A percentile compares a stretch with the other conserved stretches of the same genome.
phyloP scores from a whole-genome alignment of 1,284 basidiomycete species.

The Rhodotorula sp. region DNA sequence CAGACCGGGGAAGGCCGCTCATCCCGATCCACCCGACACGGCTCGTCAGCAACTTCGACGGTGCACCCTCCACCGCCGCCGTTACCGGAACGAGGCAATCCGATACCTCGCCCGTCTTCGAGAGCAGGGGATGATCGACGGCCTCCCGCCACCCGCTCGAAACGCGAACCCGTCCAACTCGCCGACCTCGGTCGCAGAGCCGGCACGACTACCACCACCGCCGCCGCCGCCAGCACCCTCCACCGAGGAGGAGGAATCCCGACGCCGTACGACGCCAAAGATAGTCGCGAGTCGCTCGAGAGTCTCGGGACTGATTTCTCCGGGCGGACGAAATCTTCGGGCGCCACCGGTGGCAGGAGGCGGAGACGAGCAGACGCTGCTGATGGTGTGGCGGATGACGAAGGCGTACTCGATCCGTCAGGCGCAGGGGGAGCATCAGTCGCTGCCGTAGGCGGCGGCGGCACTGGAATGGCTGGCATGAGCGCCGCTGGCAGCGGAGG shows the following conservation, averaged over 20 bases:
- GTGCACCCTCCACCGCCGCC: not conserved
- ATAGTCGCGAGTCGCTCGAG: slow-evolving; percentile 35
- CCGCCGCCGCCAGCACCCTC: not conserved
- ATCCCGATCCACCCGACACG: not conserved
- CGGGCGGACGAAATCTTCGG: slow-evolving; percentile 16
- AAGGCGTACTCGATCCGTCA: not conserved
- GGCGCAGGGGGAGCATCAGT: not conserved
- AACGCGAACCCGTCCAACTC: slow-evolving; percentile 34
- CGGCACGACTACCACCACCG: too few species aligned
- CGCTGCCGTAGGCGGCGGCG: too few species aligned
- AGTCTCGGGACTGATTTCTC: slow-evolving; percentile 28
- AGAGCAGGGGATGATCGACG: not conserved
- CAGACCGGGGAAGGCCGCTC: not conserved
- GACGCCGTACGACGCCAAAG: slow-evolving; percentile 4
- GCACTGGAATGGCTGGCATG: not conserved
- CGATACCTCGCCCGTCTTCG: not conserved
- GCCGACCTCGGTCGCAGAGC: slow-evolving; percentile 27
- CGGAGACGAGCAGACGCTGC: slow-evolving; percentile 5
- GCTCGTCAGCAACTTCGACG: not conserved
- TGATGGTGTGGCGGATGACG: slow-evolving; percentile 5
- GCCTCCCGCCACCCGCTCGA: slow-evolving; percentile 9
- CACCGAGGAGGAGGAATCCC: not conserved
- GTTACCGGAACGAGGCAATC: not conserved
- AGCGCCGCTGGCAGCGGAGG: not conserved
- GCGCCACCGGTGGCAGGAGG: slow-evolving; percentile 8